Evolutionary conservation across 768 basidiomycete species (phyloP), one percentile per base, ranked within the genome.

Genomic region (Lactarius trivialis): DNA sequence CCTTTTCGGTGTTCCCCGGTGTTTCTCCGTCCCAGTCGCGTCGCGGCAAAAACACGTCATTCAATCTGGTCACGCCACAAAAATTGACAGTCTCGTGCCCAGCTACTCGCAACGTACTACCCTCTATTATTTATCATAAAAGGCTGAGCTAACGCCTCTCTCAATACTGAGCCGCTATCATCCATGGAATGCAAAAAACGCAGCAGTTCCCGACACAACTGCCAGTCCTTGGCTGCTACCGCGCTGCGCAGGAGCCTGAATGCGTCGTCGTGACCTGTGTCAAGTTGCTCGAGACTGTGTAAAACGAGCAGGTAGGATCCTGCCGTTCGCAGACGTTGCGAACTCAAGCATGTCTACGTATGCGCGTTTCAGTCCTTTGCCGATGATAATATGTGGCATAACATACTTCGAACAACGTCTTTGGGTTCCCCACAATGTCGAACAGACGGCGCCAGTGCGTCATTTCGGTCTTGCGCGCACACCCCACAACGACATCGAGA

Each of bases 401-500:
- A 57, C 39, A 19, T 70, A 95, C 92, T 81, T 99, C 96, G 70
- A 98, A 98, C 39, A 99, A 77, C 4, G 81, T 77, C 70, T 94
- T 86, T 0, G 97, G 96, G 70, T 88, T 90, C 7, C 97, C 97
- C 3, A 96, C 94, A 36, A 91, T 81, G 59, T 85, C 84, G 72
- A 99, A 99, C 43, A 99, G 76, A 58, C 87, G 82, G 51, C 82
- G 82, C 97, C 97, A 99, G 55, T 89, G 75, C 4, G 91, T 87
- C 71, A 95, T 82, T 74, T 99, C 97, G 7, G 93, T 98, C 77
- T 99, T 99, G 57, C 97, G 80, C 21, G 97, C 96, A 69, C 96
- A 98, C 6, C 91, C 88, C 11, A 98, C 95, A 14, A 98, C 91
- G 7, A 98, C 94, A 61, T 98, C 93, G 60, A 98, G 75, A 7